These are phyloP conservation scores for Saccharomycopsis babjevae DNA, from an alignment of 805 yeast genomes.

Conservation along the genomic window DNA sequence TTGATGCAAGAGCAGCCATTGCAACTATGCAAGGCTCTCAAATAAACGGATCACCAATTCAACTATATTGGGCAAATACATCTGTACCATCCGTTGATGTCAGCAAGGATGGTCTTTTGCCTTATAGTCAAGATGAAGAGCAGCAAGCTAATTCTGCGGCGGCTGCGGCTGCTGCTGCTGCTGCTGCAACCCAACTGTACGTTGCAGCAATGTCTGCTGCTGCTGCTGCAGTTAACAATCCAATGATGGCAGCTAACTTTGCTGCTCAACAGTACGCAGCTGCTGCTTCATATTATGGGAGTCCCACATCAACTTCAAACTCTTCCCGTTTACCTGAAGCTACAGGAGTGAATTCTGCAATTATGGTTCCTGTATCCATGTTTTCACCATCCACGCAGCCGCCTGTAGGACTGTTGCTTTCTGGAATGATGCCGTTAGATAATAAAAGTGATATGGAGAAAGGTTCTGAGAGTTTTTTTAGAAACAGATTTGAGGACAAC, in stretches of 20 bases:
- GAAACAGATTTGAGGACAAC: neutral
- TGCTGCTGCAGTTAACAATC: neutral
- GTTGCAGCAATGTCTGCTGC: constrained; percentile 1
- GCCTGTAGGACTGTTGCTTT: neutral
- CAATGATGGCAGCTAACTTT: neutral
- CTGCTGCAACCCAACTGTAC: neutral
- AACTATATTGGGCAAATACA: constrained; percentile 53
- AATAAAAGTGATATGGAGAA: neutral
- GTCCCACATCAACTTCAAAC: neutral
- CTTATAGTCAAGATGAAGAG: neutral
- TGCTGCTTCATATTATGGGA: neutral
- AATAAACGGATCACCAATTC: constrained; percentile 62
- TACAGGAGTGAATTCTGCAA: neutral
- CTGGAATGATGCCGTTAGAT: neutral
- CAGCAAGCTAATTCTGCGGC: neutral
- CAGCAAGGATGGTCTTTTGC: neutral
- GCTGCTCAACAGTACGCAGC: neutral
- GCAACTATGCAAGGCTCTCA: constrained; percentile 71
- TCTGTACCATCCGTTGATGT: neutral
- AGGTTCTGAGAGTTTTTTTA: neutral
- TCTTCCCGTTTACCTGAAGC: neutral
- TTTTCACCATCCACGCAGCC: neutral
- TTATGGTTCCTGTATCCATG: neutral
- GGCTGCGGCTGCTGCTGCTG: neutral
- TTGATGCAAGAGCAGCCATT: constrained; percentile 71